Base-by-base conservation (phyloP, 202 grass and related monocot species). In the Bolboschoenoplectus hybrid region DNA sequence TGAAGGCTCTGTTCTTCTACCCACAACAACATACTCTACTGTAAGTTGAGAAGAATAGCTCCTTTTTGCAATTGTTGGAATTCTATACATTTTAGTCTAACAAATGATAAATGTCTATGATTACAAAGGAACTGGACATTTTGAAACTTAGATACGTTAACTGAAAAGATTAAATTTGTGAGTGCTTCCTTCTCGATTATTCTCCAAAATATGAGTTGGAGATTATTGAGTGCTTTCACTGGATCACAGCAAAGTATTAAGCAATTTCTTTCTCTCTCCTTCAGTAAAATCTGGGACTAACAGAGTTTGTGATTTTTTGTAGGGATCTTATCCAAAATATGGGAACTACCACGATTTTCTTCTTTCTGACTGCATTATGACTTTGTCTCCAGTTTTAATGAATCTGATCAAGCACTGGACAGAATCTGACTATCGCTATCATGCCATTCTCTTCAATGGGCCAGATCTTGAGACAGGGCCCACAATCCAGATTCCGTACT, bases 331-430 rank as follows among this genome's bases (percentile, higher is more conserved):
- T 50, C 10, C 7, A 74, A 71, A 74, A 47, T 50, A 74, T 74
- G 71, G 71, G 44, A 74, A 74, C 20, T 13, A 2, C 46, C 71
- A 74, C 34, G 71, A 12, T 49, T 74, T 51, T 74, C 71, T 51
- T 74, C 71, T 74, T 50, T 50, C 71, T 74, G 71, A 74, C 71
- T 50, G 45, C 71, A 74, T 51, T 32, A 47, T 50, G 43, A 51
- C 51, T 74, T 50, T 74, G 7, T 51, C 46, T 51, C 19, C 71
- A 74, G 71, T 50, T 74, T 12, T 74, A 3, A 32, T 51, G 19
- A 74, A 74, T 74, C 20, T 74, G 45, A 74, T 49, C 9, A 74
- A 74, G 71, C 71, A 74, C 6, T 51, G 45, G 67, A 34, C 9
- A 34, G 16, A 50, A 50, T 34, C 17, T 34, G 71, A 74, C 45